Conservation (phyloP, 2,329 filamentous ascomycete species). For the Pseudocercospora pini-densiflorae region DNA sequence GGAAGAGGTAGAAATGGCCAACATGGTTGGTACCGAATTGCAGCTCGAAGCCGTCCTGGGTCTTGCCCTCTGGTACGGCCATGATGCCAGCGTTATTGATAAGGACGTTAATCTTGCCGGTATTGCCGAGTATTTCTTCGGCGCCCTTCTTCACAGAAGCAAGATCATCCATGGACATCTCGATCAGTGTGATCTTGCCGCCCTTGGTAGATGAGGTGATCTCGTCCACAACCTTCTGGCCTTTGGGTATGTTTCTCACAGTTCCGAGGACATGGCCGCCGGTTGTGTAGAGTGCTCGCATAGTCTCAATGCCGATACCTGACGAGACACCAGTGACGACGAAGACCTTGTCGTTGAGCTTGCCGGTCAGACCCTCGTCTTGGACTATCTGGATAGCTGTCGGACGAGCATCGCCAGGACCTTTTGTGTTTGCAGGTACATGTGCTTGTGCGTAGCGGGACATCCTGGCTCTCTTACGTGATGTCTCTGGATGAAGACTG, state of each 20-base stretch:
- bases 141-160: slow-evolving; percentile 40
- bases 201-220: slow-evolving; percentile 29
- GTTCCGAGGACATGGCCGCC: slow-evolving; percentile 53
- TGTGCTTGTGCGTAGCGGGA: slow-evolving; percentile 30
- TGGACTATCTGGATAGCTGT: slow-evolving; percentile 36
- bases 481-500: too few relatives aligned
- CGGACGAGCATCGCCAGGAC: slow-evolving; percentile 37
- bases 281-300: slow-evolving; percentile 49
- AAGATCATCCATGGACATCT: slow-evolving; percentile 39
- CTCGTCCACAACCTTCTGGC: slow-evolving; percentile 38
- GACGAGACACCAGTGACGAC: slow-evolving; percentile 52
- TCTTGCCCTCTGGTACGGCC: slow-evolving; percentile 44
- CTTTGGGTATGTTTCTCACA: slow-evolving; percentile 49
- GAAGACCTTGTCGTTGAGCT: slow-evolving; percentile 43
- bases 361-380: slow-evolving; percentile 39
- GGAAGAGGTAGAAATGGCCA: slow-evolving; percentile 59
- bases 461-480: not conserved
- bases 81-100: slow-evolving; percentile 47
- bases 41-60: slow-evolving; percentile 47
- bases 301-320: slow-evolving; percentile 53
- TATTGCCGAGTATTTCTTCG: slow-evolving; percentile 28
- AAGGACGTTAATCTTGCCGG: slow-evolving; percentile 35
- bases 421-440: slow-evolving; percentile 19
- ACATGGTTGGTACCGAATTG: slow-evolving; percentile 57
- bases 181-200: slow-evolving; percentile 43